phyloP scores from a whole-genome alignment of 179 eudicot species.

The Actinidia polygama region DNA sequence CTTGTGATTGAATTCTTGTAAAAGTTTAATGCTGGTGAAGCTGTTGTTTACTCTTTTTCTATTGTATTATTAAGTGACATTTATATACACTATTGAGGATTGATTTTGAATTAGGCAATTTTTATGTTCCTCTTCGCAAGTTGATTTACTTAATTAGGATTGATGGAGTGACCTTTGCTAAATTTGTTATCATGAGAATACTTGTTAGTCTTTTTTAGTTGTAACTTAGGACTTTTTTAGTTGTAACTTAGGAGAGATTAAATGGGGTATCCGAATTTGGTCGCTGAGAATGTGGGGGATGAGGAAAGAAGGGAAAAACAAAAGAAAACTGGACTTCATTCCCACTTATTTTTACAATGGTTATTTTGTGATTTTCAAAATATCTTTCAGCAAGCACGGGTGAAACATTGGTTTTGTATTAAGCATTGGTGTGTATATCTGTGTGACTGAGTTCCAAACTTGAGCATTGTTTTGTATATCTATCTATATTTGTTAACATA shows the following conservation, averaged over 20 bases:
- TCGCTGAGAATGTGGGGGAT: no score
- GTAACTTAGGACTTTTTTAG: neutral
- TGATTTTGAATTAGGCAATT: neutral
- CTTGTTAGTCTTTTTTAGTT: no score
- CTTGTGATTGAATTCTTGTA: neutral
- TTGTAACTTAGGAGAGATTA: neutral
- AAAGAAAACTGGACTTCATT: neutral
- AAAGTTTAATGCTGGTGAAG: neutral
- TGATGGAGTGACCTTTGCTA: neutral
- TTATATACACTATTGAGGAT: neutral
- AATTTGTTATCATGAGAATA: neutral
- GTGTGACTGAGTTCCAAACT: neutral
- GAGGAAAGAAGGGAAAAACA: neutral
- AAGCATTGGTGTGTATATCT: no score
- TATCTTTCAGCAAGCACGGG: neutral
- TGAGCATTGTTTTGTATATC: neutral
- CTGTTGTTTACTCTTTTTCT: neutral
- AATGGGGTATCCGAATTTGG: no score
- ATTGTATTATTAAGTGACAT: neutral
- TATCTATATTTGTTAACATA: neutral
- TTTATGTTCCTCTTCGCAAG: neutral
- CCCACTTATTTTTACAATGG: neutral
- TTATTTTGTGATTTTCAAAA: neutral
- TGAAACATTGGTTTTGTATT: neutral
- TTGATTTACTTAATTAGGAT: neutral